Conservation (phyloP, 495 filamentous ascomycete species). For the Chaetomium tenue region DNA sequence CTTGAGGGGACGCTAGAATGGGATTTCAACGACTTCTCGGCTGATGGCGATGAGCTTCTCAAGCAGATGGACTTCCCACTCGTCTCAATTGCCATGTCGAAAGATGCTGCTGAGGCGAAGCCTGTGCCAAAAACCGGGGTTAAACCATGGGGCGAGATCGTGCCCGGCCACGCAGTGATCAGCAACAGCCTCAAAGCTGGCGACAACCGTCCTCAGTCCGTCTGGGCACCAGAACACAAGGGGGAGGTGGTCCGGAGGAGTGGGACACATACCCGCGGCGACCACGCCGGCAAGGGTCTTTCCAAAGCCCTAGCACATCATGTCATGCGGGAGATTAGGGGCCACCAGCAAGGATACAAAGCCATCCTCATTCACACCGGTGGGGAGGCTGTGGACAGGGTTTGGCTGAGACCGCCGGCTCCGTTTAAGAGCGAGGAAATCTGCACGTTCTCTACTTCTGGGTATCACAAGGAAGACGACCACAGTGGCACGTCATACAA, state of each 20-base stretch:
- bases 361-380: neutral
- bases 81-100: neutral
- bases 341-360: neutral
- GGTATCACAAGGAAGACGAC: neutral
- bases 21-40: neutral
- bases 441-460: neutral
- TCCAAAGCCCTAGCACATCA: neutral
- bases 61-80: slow-evolving; percentile 12
- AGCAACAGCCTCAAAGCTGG: neutral
- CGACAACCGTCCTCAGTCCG: neutral
- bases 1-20: neutral
- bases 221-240: neutral
- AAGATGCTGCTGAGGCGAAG: neutral
- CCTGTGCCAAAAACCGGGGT: neutral
- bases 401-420: neutral
- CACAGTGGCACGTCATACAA: neutral
- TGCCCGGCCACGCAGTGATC: neutral
- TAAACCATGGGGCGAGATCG: neutral
- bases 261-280: neutral
- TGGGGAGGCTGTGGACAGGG: neutral
- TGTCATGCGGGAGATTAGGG: neutral
- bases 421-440: neutral
- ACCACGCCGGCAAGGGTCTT: neutral
- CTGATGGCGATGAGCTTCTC: neutral
- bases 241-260: neutral